These are phyloP conservation scores for Kwoniella dendrophila DNA, from an alignment of 768 basidiomycete species.

Conservation along the genomic window DNA sequence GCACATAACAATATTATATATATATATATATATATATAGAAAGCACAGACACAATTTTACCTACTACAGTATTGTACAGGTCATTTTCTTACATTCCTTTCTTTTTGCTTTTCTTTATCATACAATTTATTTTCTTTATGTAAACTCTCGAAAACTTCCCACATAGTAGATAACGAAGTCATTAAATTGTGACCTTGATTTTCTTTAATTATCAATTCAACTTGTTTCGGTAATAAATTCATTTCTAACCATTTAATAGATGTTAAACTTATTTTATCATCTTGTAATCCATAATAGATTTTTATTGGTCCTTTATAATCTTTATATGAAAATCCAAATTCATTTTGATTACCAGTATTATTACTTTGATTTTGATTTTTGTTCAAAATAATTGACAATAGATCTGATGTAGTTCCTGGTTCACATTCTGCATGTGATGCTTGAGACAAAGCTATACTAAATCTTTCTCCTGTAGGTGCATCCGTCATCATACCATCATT, in stretches of 20 bases:
- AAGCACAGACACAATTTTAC: background rate
- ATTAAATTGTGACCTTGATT: constrained; percentile 91
- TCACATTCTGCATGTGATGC: constrained; percentile 95
- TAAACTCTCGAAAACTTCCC: constrained; percentile 53
- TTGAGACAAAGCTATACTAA: constrained; percentile 88
- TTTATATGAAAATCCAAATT: constrained; percentile 82
- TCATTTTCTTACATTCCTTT: too few species aligned
- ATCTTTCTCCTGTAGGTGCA: constrained; percentile 25
- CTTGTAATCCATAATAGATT: constrained; percentile 91
- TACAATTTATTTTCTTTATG: constrained; percentile 22
- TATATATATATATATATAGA: background rate
- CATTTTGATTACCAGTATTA: too few species aligned
- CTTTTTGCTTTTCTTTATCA: too few species aligned
- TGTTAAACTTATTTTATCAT: constrained; percentile 90
- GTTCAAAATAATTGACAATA: constrained; percentile 81
- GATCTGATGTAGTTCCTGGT: constrained; percentile 84
- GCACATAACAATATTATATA: too few species aligned
- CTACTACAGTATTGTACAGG: too few species aligned
- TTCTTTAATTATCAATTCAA: constrained; percentile 76
- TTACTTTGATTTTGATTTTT: too few species aligned
- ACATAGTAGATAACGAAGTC: constrained; percentile 67
- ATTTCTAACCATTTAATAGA: constrained; percentile 82
- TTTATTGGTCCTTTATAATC: constrained; percentile 74
- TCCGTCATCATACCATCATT: background rate
- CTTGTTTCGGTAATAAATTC: constrained; percentile 75